These are phyloP conservation scores for Urochloa ruziziensis DNA, from an alignment of 176 grass and related monocot species.

Conservation along the genomic window DNA sequence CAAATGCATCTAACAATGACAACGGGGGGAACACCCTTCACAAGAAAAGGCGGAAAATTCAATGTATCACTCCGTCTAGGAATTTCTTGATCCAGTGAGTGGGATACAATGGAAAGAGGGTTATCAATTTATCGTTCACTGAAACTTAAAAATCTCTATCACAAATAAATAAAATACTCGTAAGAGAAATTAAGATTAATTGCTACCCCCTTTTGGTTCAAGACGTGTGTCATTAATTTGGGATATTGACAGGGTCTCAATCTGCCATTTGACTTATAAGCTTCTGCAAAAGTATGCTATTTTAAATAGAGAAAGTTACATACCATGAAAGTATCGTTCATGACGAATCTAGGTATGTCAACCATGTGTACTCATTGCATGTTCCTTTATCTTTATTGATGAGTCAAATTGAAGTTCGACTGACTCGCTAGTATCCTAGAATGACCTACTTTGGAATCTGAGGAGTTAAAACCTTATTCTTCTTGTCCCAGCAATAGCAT, in stretches of 20 bases:
- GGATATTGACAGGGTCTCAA: too few species aligned
- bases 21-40: neutral
- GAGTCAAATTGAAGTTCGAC: neutral
- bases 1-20: neutral
- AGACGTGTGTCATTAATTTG: too few species aligned
- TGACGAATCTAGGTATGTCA: neutral
- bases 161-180: neutral
- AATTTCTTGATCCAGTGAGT: neutral
- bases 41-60: neutral
- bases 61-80: neutral
- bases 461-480: neutral
- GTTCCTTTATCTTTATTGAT: neutral
- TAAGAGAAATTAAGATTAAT: neutral
- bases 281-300: neutral
- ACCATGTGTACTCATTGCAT: neutral
- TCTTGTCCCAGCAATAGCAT: too few species aligned
- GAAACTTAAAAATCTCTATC: neutral
- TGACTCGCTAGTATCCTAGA: neutral
- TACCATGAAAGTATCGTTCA: neutral
- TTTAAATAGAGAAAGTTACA: neutral
- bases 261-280: too few species aligned
- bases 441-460: neutral
- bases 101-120: neutral
- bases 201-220: too few species aligned
- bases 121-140: neutral